Conservation (phyloP, 2,329 filamentous ascomycete species). For the Dichotomopilus funicola region DNA sequence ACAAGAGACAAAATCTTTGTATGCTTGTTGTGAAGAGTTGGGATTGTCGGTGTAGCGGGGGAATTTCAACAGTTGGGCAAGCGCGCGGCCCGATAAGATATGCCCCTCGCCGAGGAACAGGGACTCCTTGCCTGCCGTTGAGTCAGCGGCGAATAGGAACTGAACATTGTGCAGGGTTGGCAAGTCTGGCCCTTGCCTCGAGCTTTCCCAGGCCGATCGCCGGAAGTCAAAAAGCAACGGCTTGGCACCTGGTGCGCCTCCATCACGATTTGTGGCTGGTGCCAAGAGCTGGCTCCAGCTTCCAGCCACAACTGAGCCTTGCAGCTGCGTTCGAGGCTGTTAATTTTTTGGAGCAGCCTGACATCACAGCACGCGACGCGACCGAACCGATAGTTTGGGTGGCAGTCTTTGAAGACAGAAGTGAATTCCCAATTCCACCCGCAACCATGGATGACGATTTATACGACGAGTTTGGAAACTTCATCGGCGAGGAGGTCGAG, state of each 20-base stretch:
- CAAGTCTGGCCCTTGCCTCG: too few relatives aligned
- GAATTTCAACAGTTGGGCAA: constrained; percentile 6
- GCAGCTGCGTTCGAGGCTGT: constrained; percentile 1
- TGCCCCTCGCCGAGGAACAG: constrained; percentile 6
- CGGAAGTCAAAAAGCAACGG: background rate
- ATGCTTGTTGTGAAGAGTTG: constrained; percentile 10
- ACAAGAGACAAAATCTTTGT: background rate
- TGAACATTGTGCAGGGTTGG: background rate
- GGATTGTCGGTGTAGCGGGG: constrained; percentile 15
- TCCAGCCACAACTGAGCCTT: constrained; percentile 7
- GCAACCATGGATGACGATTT: constrained; percentile 27
- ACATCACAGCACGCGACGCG: constrained; percentile 21
- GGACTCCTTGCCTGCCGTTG: background rate
- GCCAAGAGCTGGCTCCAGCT: background rate
- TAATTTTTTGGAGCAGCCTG: constrained; percentile 14
- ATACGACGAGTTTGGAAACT: constrained; percentile 29
- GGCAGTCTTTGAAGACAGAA: background rate
- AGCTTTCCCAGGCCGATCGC: background rate
- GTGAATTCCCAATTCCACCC: constrained; percentile 1
- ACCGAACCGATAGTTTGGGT: constrained; percentile 1
- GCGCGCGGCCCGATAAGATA: constrained; percentile 11
- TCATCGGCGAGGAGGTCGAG: constrained; percentile 67
- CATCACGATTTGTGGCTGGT: constrained; percentile 3
- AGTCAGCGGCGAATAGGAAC: constrained; percentile 3
- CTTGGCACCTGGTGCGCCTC: background rate